Base-by-base conservation (phyloP, 176 grass and related monocot species). In the Avena atlantica region DNA sequence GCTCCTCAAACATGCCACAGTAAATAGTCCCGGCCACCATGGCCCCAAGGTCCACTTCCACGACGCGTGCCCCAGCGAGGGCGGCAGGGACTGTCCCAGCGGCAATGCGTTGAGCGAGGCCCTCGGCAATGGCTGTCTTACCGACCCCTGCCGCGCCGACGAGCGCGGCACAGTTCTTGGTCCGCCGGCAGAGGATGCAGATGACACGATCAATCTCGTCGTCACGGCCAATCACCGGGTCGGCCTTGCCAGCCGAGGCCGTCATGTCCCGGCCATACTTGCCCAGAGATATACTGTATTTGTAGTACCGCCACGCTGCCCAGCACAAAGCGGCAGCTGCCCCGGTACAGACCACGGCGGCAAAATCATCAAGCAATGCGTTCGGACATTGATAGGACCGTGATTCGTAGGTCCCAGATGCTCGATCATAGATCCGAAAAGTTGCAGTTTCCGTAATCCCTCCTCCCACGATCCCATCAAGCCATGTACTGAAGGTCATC, bases 401-500 rank as follows among this genome's bases (percentile, higher is more conserved):
- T 75, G 72, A 9, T 29, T 0, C 72, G 3, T 16, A 9, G 72
- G 72, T 4, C 21, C 13, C 23, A 1, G 2, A 51, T 13, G n/a
- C 21, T 52, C 21, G 72, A 29, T 75, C 7, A 13, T 51, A 75
- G 72, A 50, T 23, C 72, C 14, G 23, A 51, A 16, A 16, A 25
- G 72, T 52, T 27, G 15, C 8, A 4, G 45, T 75, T 51, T 52
- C 47, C 47, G 45, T 12, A 75, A 75, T 51, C 48, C 72, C 47
- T 75, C 72, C 72, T 75, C 72, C 72, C 48, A 75, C 72, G 21
- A 75, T 14, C 47, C 72, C 72, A 52, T 75, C 72, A 75, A 75
- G 47, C 72, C 47, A 75, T 51, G 72, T 75, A 47, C 72, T 75
- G 47, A 75, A 75, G 47, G 72, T 52, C 72, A 75, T 75, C 31